Percentiles rank a stretch among this genome's conserved stretches.
phyloP scores from a whole-genome alignment of 208 protist species.

The Trypanosoma brucei region DNA sequence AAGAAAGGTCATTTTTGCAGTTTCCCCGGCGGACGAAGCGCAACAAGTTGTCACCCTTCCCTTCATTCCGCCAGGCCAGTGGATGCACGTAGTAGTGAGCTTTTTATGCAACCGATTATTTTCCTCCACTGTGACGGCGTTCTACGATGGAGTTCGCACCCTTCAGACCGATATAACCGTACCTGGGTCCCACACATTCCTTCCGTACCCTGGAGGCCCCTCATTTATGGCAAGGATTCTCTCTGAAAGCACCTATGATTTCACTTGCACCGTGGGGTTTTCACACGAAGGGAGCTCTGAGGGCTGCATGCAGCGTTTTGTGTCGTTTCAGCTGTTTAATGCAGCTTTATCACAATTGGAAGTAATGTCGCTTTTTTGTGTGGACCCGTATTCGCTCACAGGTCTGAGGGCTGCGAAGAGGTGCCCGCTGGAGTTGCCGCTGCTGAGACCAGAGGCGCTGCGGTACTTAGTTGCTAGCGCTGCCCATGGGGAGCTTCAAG shows the following conservation, averaged over 20 bases:
- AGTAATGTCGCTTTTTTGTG: conserved; percentile 36
- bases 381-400: conserved; percentile 18
- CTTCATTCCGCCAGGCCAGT: conserved; percentile 35
- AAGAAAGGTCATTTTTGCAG: conserved; percentile 28
- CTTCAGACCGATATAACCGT: neutral
- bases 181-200: conserved; percentile 4
- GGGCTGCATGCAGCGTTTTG: conserved; percentile 25
- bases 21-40: conserved; percentile 23
- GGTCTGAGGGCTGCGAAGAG: conserved; percentile 22
- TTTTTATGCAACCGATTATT: conserved; percentile 36
- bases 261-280: conserved; percentile 38
- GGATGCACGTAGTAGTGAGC: conserved; percentile 43
- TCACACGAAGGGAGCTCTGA: conserved; percentile 19
- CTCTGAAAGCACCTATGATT: conserved; percentile 1
- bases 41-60: conserved; percentile 33
- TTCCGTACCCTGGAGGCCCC: neutral
- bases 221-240: neutral
- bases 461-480: conserved; percentile 25
- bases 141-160: conserved; percentile 42
- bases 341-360: conserved; percentile 24
- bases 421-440: conserved; percentile 24
- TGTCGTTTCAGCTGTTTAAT: conserved; percentile 52
- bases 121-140: conserved; percentile 34
- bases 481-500: conserved; percentile 11
- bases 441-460: conserved; percentile 31